Conservation (phyloP, 768 basidiomycete species). For the Mycena indigotica region DNA sequence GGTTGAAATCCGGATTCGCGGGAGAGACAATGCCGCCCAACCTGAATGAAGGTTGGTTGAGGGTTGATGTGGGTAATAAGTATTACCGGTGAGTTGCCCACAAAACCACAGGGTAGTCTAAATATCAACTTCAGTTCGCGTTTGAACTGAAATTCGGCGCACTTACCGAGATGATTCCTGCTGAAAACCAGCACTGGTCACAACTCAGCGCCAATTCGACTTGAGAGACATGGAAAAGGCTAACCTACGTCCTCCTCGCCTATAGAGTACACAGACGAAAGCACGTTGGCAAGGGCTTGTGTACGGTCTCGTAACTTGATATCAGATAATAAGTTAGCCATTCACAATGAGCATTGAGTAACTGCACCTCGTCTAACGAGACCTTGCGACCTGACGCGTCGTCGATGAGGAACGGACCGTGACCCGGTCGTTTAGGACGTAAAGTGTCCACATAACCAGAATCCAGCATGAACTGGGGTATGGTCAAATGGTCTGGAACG, state of each 20-base stretch:
- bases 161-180: constrained; percentile 65
- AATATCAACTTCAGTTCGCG: neutral
- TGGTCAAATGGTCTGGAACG: constrained; percentile 53
- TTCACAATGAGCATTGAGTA: neutral
- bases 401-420: constrained; percentile 51
- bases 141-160: too few relatives aligned
- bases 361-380: constrained; percentile 42
- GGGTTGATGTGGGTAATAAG: neutral
- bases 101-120: constrained; percentile 58
- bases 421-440: constrained; percentile 37
- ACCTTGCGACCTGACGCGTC: constrained; percentile 47
- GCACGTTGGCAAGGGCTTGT: constrained; percentile 48
- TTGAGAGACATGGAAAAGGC: constrained; percentile 20
- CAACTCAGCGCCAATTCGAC: neutral
- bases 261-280: constrained; percentile 47
- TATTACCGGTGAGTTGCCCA: constrained; percentile 57
- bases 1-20: constrained; percentile 63
- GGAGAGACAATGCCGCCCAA: constrained; percentile 30
- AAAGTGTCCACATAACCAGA: constrained; percentile 35
- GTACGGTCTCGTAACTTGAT: constrained; percentile 49
- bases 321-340: neutral
- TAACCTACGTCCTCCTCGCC: constrained; percentile 55
- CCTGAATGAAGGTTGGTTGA: constrained; percentile 28
- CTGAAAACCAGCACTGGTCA: constrained; percentile 61
- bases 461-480: constrained; percentile 58